Evolutionary conservation across 495 filamentous ascomycete species (phyloP).

Genomic region (Hypoxylon fragiforme): DNA sequence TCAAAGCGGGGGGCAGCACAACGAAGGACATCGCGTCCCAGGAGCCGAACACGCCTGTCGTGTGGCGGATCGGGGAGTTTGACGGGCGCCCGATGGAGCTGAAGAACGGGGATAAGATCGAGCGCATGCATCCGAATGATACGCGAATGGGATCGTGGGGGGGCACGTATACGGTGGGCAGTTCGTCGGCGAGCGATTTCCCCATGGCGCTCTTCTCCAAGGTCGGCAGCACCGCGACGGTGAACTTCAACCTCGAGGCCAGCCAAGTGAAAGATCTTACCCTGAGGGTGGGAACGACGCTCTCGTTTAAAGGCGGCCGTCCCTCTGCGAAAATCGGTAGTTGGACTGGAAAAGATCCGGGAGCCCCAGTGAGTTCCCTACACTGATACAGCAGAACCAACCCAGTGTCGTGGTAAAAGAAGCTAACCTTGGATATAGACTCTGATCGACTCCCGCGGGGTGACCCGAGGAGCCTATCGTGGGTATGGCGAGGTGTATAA

Average conservation of each 20-base stretch:
- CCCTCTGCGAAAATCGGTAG: constrained; percentile 51
- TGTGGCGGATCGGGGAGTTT: constrained; percentile 63
- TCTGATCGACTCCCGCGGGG: constrained; percentile 60
- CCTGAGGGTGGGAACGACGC: constrained; percentile 59
- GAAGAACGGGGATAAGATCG: constrained; percentile 61
- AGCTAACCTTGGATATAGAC: constrained; percentile 23
- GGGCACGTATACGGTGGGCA: constrained; percentile 56
- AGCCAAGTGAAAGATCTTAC: constrained; percentile 41
- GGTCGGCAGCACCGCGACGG: constrained; percentile 56
- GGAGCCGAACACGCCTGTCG: constrained; percentile 46
- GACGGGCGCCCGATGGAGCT: constrained; percentile 62
- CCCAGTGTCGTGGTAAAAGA: not conserved
- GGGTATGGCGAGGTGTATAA: constrained; percentile 61
- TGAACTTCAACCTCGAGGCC: constrained; percentile 56
- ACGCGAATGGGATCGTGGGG: constrained; percentile 59
- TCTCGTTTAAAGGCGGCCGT: constrained; percentile 59
- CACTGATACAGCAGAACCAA: not conserved
- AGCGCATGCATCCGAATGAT: constrained; percentile 63
- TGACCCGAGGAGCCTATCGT: constrained; percentile 62
- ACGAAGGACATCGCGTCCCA: constrained; percentile 54
- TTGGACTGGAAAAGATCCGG: constrained; percentile 48
- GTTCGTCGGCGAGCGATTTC: constrained; percentile 49
- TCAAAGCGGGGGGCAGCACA: constrained; percentile 51
- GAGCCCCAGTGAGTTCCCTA: constrained; percentile 57
- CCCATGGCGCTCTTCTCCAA: constrained; percentile 64